Evolutionary conservation across 148 eudicot species (phyloP), one percentile per base, ranked within the genome.

Genomic region (Rhododendron simsii): DNA sequence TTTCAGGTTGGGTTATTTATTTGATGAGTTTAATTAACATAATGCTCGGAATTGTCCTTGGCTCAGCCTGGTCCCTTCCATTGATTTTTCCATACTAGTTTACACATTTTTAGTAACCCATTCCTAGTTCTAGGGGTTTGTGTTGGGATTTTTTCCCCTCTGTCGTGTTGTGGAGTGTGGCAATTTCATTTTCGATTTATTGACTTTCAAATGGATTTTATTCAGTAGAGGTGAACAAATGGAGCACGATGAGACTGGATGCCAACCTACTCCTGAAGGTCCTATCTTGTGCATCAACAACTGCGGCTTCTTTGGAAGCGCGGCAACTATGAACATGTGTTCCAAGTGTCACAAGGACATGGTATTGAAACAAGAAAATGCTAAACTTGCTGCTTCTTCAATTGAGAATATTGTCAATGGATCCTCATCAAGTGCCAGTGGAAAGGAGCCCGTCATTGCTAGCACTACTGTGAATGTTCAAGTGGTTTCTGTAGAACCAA

Each of bases 281-380:
- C 95, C 95, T 67, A 88, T 90, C 85, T 76, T 93, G 85, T 93
- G 95, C 82, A 37, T 92, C 57, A 95, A 95, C 88, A 94, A 92
- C 91, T 95, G 98, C 80, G 98, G 98, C 89, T 95, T 95, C 86
- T 95, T 95, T 37, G 98, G 98, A 39, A 92, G 96, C 81, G 92
- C 92, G 6, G 94, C 93, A 4, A 95, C 95, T 61, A 91, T 93
- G 94, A 94, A 94, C 86, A 91, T 95, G 93, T 95, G 98, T 83
- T 95, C 98, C 86, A 95, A 95, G 88, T 95, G 98, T 89, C 92
- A 94, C 94, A 93, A 91, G 83, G 95, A 95, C 65, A 57, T 90
- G 44, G 74, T 89, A 20, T 88, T 93, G 82, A 93, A 95, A 83
- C 89, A 93, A 87, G 96, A 95, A 84, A 95, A 95, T 80, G 93